Conservation (phyloP, 768 basidiomycete species). For the Tylopilus cervinicoccineus region DNA sequence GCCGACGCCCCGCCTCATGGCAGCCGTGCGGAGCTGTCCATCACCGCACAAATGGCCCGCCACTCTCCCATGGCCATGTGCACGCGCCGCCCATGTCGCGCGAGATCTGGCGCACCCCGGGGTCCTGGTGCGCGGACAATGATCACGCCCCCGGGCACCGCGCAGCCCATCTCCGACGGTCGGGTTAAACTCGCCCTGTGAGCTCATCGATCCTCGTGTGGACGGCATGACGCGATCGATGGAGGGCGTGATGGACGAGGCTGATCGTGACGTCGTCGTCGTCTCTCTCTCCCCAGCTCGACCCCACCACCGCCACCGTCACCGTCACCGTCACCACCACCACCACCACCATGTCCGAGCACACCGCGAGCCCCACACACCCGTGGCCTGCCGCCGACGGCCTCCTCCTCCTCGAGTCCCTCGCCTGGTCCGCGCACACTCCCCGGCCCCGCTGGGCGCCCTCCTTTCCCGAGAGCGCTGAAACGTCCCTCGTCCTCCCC, state of each 20-base stretch:
- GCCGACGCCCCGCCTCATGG: slow-evolving; percentile 24
- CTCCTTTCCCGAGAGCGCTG: slow-evolving; percentile 11
- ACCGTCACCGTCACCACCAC: slow-evolving; percentile 2
- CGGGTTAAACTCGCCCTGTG: too few species aligned
- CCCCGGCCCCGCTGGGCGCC: slow-evolving; percentile 17
- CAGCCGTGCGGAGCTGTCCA: slow-evolving; percentile 13
- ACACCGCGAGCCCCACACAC: too few species aligned
- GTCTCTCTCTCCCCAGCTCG: too few species aligned
- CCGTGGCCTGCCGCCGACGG: too few species aligned
- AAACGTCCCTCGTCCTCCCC: slow-evolving; percentile 29
- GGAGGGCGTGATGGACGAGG: too few species aligned
- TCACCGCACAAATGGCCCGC: slow-evolving; percentile 7
- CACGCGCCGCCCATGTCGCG: slow-evolving; percentile 2
- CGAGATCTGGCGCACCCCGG: too few species aligned
- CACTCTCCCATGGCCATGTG: background rate
- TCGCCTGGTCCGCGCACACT: background rate
- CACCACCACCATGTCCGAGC: slow-evolving; percentile 12
- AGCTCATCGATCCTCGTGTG: slow-evolving; percentile 14
- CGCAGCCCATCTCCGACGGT: too few species aligned
- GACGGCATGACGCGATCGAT: too few species aligned
- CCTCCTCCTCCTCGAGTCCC: background rate
- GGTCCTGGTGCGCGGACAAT: too few species aligned
- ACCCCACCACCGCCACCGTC: slow-evolving; percentile 3
- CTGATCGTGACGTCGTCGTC: too few species aligned
- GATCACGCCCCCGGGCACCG: too few species aligned